phyloP scores from a whole-genome alignment of 2,329 filamentous ascomycete species.

The Fusarium phyllophilum region DNA sequence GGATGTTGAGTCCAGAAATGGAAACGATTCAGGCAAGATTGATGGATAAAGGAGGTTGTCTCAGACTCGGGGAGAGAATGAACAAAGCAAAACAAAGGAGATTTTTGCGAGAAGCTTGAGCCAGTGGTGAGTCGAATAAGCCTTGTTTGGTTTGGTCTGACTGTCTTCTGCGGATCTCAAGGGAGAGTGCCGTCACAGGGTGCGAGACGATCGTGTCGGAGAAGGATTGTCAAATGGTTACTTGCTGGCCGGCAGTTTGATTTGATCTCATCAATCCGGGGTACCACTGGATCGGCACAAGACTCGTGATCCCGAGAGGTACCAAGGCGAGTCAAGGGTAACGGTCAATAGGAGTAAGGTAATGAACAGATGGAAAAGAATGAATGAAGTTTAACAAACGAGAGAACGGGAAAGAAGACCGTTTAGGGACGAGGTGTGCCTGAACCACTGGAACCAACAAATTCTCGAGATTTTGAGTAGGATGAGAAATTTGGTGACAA shows the following conservation, averaged over 20 bases:
- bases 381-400: slow-evolving; percentile 28
- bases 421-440: slow-evolving; percentile 29
- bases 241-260: slow-evolving; percentile 37
- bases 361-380: slow-evolving; percentile 27
- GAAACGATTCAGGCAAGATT: slow-evolving; percentile 36
- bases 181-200: slow-evolving; percentile 32
- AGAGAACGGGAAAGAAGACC: slow-evolving; percentile 24
- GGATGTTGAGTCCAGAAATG: slow-evolving; percentile 27
- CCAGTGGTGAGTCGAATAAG: slow-evolving; percentile 21
- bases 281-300: slow-evolving; percentile 25
- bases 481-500: slow-evolving; percentile 43
- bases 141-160: slow-evolving; percentile 17
- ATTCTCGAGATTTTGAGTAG: slow-evolving; percentile 36
- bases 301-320: slow-evolving; percentile 24
- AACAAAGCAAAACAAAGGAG: slow-evolving; percentile 35
- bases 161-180: slow-evolving; percentile 37
- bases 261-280: slow-evolving; percentile 34
- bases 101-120: slow-evolving; percentile 27
- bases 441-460: slow-evolving; percentile 26
- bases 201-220: slow-evolving; percentile 16
- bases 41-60: slow-evolving; percentile 39
- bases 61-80: slow-evolving; percentile 38
- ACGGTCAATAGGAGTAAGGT: slow-evolving; percentile 26
- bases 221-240: slow-evolving; percentile 15
- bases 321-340: slow-evolving; percentile 12